These are phyloP conservation scores for Pichia heedii DNA, from an alignment of 805 yeast species.

Conservation along the genomic window DNA sequence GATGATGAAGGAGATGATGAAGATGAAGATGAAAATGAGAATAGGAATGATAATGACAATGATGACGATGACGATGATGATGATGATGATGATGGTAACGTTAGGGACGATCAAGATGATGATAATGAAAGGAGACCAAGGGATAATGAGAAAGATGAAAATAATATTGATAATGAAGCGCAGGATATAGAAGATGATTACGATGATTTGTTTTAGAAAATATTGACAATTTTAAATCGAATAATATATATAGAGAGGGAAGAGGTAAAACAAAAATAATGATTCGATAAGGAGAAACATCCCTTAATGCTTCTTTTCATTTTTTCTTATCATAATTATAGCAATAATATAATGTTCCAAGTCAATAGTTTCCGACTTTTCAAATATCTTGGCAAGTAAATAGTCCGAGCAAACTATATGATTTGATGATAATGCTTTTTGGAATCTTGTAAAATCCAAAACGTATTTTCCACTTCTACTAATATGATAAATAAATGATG, in stretches of 20 bases:
- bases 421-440: constrained; percentile 19
- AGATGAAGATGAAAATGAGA: constrained; percentile 27
- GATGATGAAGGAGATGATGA: constrained; percentile 17
- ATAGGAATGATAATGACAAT: constrained; percentile 52
- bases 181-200: constrained; percentile 9
- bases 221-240: neutral
- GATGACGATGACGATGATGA: constrained; percentile 13
- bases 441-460: constrained; percentile 22
- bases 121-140: constrained; percentile 15
- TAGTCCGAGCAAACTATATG: constrained; percentile 18
- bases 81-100: constrained; percentile 10
- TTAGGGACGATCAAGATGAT: constrained; percentile 20
- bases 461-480: constrained; percentile 14
- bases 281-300: too few species aligned
- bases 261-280: too few species aligned
- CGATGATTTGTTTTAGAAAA: constrained; percentile 13
- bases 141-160: constrained; percentile 21
- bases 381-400: constrained; percentile 15
- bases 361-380: constrained; percentile 14
- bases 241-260: neutral
- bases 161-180: neutral
- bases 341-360: constrained; percentile 24
- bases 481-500: constrained; percentile 24
- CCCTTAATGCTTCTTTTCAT: constrained; percentile 8
- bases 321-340: constrained; percentile 20